These are phyloP conservation scores for Leishmania major DNA, from an alignment of 208 protist species.

Conservation along the genomic window DNA sequence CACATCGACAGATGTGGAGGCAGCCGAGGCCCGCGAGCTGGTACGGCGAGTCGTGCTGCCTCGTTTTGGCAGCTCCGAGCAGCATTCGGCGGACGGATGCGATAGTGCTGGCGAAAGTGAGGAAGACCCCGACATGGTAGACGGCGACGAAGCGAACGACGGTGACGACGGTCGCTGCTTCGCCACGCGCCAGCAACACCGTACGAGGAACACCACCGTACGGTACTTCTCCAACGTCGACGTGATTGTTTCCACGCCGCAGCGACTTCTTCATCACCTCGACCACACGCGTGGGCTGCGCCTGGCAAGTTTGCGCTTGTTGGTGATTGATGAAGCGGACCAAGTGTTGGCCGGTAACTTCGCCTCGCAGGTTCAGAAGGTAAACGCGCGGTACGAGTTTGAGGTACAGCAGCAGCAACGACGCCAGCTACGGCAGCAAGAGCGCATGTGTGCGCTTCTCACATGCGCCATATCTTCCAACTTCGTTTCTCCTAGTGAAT, in stretches of 20 bases:
- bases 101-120: neutral
- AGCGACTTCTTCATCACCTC: slow-evolving; percentile 81
- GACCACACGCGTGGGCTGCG: slow-evolving; percentile 66
- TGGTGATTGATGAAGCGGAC: slow-evolving; percentile 92
- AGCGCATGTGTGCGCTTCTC: neutral
- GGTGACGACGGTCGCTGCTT: neutral
- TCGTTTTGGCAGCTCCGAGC: neutral
- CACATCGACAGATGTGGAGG: slow-evolving; percentile 6
- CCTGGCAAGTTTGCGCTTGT: slow-evolving; percentile 63
- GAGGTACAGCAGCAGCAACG: slow-evolving; percentile 38
- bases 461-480: neutral
- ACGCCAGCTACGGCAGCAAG: slow-evolving; percentile 17
- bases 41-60: slow-evolving; percentile 46
- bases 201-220: neutral
- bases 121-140: neutral
- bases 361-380: slow-evolving; percentile 74
- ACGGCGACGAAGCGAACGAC: slow-evolving; percentile 1
- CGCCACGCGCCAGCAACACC: neutral
- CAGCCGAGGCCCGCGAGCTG: slow-evolving; percentile 52
- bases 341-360: slow-evolving; percentile 86
- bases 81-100: neutral
- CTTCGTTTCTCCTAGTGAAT: neutral
- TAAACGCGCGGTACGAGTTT: slow-evolving; percentile 76
- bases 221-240: slow-evolving; percentile 79
- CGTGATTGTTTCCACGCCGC: slow-evolving; percentile 83